phyloP scores from a whole-genome alignment of 140 eudicot species.

The Ambrosia hybrid region DNA sequence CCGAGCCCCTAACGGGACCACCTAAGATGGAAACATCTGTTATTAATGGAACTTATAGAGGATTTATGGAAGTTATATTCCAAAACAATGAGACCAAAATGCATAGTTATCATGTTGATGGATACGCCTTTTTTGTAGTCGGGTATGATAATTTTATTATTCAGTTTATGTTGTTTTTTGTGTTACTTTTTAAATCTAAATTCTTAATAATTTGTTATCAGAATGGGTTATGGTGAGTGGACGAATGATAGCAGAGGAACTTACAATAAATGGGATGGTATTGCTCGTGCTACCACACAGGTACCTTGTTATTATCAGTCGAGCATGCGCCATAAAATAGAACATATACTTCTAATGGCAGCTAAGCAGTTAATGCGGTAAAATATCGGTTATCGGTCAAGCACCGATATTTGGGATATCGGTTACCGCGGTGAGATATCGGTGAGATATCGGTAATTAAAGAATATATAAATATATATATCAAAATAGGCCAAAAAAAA shows the following conservation, averaged over 20 bases:
- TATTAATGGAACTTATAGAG: slow-evolving; percentile 88
- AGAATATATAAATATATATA: too few species aligned
- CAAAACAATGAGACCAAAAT: slow-evolving; percentile 92
- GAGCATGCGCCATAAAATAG: too few species aligned
- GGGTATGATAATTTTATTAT: slow-evolving; percentile 49
- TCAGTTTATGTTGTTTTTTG: not conserved
- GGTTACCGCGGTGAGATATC: too few species aligned
- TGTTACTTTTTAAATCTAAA: slow-evolving; percentile 1
- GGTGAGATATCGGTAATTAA: too few species aligned
- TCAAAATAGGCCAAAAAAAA: too few species aligned
- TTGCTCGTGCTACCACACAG: slow-evolving; percentile 93
- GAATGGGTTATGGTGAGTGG: slow-evolving; percentile 98
- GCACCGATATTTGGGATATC: too few species aligned
- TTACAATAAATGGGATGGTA: slow-evolving; percentile 96
- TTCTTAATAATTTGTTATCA: slow-evolving; percentile 23
- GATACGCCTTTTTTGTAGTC: slow-evolving; percentile 88
- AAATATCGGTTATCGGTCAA: too few species aligned
- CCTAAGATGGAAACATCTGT: slow-evolving; percentile 69
- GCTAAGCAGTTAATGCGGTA: too few species aligned
- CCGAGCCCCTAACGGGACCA: slow-evolving; percentile 72
- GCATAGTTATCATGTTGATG: slow-evolving; percentile 82
- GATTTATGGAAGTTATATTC: slow-evolving; percentile 81
- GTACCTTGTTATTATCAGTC: slow-evolving; percentile 23
- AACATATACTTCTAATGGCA: too few species aligned
- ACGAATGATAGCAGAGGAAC: slow-evolving; percentile 89